Evolutionary conservation across 2,329 filamentous ascomycete genomes (phyloP).

Genomic region (Fusarium sublunatum): DNA sequence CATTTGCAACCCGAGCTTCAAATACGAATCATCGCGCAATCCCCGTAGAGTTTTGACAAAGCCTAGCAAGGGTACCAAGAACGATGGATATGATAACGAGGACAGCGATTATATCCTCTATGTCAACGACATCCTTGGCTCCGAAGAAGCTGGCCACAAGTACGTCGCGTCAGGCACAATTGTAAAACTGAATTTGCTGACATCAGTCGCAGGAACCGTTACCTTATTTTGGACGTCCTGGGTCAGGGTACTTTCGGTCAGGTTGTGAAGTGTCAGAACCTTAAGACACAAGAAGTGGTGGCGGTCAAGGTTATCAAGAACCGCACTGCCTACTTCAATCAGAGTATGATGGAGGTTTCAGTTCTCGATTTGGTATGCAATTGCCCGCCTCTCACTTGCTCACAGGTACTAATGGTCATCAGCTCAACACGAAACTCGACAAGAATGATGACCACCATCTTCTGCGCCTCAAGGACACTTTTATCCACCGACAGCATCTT

Average conservation of each 20-base stretch:
- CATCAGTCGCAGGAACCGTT: slow-evolving; percentile 77
- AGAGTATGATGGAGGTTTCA: slow-evolving; percentile 99
- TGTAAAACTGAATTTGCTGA: slow-evolving; percentile 18
- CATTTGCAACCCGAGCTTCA: slow-evolving; percentile 97
- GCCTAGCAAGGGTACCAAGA: slow-evolving; percentile 97
- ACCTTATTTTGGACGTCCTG: slow-evolving; percentile 95
- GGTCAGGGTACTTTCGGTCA: slow-evolving; percentile 98
- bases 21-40: slow-evolving; percentile 98
- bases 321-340: slow-evolving; percentile 98
- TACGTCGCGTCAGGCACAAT: slow-evolving; percentile 55
- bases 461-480: slow-evolving; percentile 93
- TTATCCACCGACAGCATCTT: slow-evolving; percentile 96
- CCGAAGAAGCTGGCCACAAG: slow-evolving; percentile 98
- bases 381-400: not conserved
- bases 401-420: slow-evolving; percentile 42
- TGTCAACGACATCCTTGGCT: slow-evolving; percentile 97
- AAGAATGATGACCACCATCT: slow-evolving; percentile 99
- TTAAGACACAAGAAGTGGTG: slow-evolving; percentile 98
- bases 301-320: slow-evolving; percentile 99
- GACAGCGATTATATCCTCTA: slow-evolving; percentile 99
- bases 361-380: slow-evolving; percentile 86
- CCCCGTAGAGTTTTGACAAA: slow-evolving; percentile 96
- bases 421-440: slow-evolving; percentile 98
- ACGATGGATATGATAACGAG: slow-evolving; percentile 98
- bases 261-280: slow-evolving; percentile 98